These are phyloP conservation scores for Perkinsus chesapeaki DNA, from an alignment of 169 alveolate species.

Conservation along the genomic window DNA sequence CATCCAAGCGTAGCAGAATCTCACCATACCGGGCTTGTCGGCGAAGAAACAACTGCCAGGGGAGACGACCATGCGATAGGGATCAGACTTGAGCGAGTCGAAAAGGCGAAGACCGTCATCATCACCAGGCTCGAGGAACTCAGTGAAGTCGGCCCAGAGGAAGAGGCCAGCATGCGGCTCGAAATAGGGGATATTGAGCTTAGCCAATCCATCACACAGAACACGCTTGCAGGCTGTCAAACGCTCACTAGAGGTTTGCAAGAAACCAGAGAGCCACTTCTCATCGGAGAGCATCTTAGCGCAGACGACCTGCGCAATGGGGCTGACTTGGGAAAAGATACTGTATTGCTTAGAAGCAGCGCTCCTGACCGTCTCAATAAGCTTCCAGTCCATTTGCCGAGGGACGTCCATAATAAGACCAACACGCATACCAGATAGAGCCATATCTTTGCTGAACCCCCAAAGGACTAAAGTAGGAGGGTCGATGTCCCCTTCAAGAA, in stretches of 20 bases:
- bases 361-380: not conserved
- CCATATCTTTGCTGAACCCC: not conserved
- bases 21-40: not conserved
- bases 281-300: not conserved
- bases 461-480: not conserved
- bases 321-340: not conserved
- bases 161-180: not conserved
- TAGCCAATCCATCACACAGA: not conserved
- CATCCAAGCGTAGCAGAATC: not conserved
- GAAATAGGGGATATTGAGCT: not conserved
- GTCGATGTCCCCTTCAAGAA: not conserved
- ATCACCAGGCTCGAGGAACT: not conserved
- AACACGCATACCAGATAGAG: not conserved
- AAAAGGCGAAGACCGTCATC: not conserved
- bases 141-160: not conserved
- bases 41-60: not conserved
- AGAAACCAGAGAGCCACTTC: not conserved
- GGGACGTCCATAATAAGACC: not conserved
- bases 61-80: not conserved
- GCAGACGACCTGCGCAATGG: not conserved
- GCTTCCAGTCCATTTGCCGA: not conserved
- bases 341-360: not conserved
- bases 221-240: not conserved
- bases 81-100: not conserved
- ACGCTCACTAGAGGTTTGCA: not conserved